Evolutionary conservation across 2,329 filamentous ascomycete species (phyloP).

Genomic region (Calonectria honghensis): DNA sequence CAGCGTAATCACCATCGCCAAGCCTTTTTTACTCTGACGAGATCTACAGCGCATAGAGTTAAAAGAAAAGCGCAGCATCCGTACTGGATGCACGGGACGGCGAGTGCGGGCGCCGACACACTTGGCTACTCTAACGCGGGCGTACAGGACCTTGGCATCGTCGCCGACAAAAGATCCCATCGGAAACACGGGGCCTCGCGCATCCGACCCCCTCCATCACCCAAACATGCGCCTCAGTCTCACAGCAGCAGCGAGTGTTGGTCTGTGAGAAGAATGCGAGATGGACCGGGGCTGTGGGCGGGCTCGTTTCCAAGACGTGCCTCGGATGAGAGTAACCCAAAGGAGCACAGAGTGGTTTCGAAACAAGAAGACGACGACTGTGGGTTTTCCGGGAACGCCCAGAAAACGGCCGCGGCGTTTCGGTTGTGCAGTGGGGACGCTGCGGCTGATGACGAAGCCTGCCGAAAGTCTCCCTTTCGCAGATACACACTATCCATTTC

Average conservation of each 20-base stretch:
- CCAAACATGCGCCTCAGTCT: neutral
- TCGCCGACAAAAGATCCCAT: neutral
- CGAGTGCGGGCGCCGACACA: no score
- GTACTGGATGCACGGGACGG: neutral
- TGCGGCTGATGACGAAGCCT: constrained; percentile 16
- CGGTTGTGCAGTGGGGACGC: neutral
- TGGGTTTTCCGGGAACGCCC: neutral
- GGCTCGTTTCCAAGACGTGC: neutral
- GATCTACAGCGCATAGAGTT: constrained; percentile 4
- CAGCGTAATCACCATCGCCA: neutral
- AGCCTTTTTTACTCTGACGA: neutral
- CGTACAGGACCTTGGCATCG: neutral
- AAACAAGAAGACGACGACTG: constrained; percentile 15
- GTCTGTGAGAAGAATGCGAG: neutral
- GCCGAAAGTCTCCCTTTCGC: neutral
- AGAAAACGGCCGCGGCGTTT: neutral
- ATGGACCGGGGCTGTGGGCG: neutral
- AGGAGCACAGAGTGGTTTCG: constrained; percentile 1
- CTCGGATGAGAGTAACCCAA: constrained; percentile 1
- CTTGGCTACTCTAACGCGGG: neutral
- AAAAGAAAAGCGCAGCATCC: neutral
- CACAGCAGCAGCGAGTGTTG: neutral
- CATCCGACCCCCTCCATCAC: constrained; percentile 7
- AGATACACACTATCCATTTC: no score
- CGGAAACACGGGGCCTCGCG: constrained; percentile 2